Evolutionary conservation across 768 basidiomycete species (phyloP), one percentile per base, ranked within the genome.

Genomic region (Udeniomyces megalosporus): DNA sequence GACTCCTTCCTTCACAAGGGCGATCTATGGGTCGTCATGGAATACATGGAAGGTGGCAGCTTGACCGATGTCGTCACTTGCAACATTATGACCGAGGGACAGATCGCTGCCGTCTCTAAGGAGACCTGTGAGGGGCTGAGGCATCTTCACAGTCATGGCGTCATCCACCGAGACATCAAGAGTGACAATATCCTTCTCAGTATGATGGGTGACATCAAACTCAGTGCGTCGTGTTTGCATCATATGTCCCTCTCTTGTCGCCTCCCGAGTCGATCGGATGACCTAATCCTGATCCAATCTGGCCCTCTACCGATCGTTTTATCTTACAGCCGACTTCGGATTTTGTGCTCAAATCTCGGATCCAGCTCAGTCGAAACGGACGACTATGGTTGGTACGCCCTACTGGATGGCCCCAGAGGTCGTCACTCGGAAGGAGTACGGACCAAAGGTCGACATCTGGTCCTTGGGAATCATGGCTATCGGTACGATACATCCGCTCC

Each of bases 361-460:
- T 64, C 74, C 74, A 8, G 64, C 69, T 12, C 67, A 68, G 50
- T 66, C 89, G 3, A 95, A 95, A 76, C 84, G 92, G 29, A 93
- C 91, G 38, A 95, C 92, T 38, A 96, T 96, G 92, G 91, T 96
- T 54, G 92, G 92, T 2, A 95, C 92, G 0, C 92, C 92, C 1
- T 96, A 96, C 73, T 96, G 92, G 92, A 95, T 96, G 92, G 92
- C 92, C 0, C 92, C 92, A 0, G 92, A 96, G 72, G 92, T 96
- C 52, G 92, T 95, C 67, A 96, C 91, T 28, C 83, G 91, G 59
- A 95, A 95, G 74, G 92, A 95, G 75, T 95, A 95, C 72, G 92
- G 92, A 0, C 87, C 92, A 15, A 96, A 96, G 72, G 92, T 96
- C n/a, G 92, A 95, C 69, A 89, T 96, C 62, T 95, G 92, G 91